phyloP scores from a whole-genome alignment of 352 stramenopile species.

The Globisporangium paroecandrum region DNA sequence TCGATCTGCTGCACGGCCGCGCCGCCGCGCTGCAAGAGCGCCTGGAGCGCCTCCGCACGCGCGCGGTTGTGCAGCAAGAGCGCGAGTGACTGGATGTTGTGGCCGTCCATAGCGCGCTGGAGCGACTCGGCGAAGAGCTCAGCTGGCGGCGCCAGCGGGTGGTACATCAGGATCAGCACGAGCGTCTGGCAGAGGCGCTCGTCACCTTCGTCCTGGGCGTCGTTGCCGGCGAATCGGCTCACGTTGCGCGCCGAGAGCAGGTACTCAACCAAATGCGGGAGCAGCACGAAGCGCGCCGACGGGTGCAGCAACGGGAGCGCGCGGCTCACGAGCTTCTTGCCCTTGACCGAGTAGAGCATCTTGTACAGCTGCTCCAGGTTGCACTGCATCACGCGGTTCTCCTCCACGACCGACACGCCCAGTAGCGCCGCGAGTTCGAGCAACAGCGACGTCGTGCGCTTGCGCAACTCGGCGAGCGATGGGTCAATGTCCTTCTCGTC shows the following conservation, averaged over 20 bases:
- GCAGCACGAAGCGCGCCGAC: conserved; percentile 71
- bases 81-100: conserved; percentile 55
- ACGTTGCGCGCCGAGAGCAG: conserved; percentile 47
- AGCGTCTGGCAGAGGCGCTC: conserved; percentile 75
- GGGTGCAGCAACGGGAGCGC: conserved; percentile 75
- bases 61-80: conserved; percentile 75
- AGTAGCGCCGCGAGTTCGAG: conserved; percentile 64
- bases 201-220: conserved; percentile 34
- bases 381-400: conserved; percentile 35
- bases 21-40: conserved; percentile 66
- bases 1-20: conserved; percentile 46
- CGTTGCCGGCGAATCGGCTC: conserved; percentile 21
- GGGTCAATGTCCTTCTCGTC: conserved; percentile 66
- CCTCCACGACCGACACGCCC: conserved; percentile 34
- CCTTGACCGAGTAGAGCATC: conserved; percentile 61
- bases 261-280: conserved; percentile 64
- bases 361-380: conserved; percentile 49
- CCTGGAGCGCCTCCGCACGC: conserved; percentile 66
- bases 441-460: conserved; percentile 62
- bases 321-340: conserved; percentile 73
- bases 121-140: conserved; percentile 70
- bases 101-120: conserved; percentile 46
- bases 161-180: conserved; percentile 78
- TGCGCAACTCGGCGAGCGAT: conserved; percentile 60
- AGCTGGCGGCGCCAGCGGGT: conserved; percentile 60